Conservation (phyloP, 2,329 filamentous ascomycete genomes). For the Chaetomium sp. region DNA sequence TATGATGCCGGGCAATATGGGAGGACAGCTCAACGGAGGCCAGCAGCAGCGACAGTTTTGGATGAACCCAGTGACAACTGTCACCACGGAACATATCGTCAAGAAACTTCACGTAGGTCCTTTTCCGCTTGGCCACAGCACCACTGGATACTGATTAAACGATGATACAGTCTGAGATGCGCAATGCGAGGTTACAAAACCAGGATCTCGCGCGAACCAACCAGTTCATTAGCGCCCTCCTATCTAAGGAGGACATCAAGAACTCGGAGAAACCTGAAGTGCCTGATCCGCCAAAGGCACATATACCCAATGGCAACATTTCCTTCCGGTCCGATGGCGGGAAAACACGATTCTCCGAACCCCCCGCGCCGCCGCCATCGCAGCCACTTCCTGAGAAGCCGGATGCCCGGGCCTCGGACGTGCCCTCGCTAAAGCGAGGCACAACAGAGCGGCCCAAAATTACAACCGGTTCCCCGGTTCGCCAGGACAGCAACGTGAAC, state of each 20-base stretch:
- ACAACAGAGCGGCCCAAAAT: slow-evolving; percentile 68
- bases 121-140: background rate
- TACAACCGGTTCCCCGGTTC: slow-evolving; percentile 50
- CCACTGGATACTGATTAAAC: background rate
- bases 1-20: slow-evolving; percentile 48
- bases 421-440: slow-evolving; percentile 64
- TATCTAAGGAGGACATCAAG: slow-evolving; percentile 64
- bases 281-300: slow-evolving; percentile 41
- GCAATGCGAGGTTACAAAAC: slow-evolving; percentile 78
- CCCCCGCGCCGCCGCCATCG: slow-evolving; percentile 86
- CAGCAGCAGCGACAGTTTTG: slow-evolving; percentile 76
- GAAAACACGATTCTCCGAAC: slow-evolving; percentile 83
- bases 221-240: slow-evolving; percentile 69
- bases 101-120: slow-evolving; percentile 72
- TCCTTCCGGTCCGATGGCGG: slow-evolving; percentile 60
- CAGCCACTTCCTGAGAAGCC: slow-evolving; percentile 92
- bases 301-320: slow-evolving; percentile 46
- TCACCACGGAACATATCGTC: slow-evolving; percentile 85
- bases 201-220: slow-evolving; percentile 78
- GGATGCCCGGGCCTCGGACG: slow-evolving; percentile 49
- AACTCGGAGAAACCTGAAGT: slow-evolving; percentile 48
- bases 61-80: slow-evolving; percentile 61
- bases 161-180: slow-evolving; percentile 69
- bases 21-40: slow-evolving; percentile 49
- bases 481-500: slow-evolving; percentile 50